Conservation (phyloP, 306 rosid genomes). For the Casuarina equisetifolia region DNA sequence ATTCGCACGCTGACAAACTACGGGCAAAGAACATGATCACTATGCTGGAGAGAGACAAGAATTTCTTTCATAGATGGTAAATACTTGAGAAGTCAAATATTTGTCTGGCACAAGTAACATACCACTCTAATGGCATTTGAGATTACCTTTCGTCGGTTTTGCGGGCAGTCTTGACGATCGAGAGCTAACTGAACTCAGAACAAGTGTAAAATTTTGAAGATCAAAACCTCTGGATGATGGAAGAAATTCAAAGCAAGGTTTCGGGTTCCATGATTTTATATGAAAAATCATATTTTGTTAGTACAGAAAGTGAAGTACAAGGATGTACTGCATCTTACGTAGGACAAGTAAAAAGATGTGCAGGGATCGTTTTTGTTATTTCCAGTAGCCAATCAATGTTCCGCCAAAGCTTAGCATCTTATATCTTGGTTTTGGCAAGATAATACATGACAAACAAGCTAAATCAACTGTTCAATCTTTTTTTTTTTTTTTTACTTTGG, state of each 20-base stretch:
- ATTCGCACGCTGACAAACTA: neutral
- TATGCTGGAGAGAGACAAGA: neutral
- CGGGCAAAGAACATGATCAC: neutral
- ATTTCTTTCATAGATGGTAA: neutral
- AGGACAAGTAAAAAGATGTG: no score
- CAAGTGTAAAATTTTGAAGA: neutral
- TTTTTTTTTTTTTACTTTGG: no score
- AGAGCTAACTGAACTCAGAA: neutral
- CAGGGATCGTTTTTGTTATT: no score
- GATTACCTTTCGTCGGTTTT: neutral
- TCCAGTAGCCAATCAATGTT: no score
- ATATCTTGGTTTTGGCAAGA: no score
- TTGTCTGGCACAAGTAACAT: neutral
- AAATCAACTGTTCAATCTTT: no score
- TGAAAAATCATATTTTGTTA: neutral
- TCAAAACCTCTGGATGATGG: neutral
- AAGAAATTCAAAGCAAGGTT: neutral
- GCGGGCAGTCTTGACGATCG: neutral
- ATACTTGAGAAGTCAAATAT: neutral
- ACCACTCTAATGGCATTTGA: neutral
- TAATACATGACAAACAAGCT: no score
- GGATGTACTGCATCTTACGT: neutral
- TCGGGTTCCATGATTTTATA: neutral
- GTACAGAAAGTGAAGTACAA: neutral
- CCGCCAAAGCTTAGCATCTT: no score